Conservation (phyloP, 2,329 filamentous ascomycete species). For the Aspergillus arachidicola region DNA sequence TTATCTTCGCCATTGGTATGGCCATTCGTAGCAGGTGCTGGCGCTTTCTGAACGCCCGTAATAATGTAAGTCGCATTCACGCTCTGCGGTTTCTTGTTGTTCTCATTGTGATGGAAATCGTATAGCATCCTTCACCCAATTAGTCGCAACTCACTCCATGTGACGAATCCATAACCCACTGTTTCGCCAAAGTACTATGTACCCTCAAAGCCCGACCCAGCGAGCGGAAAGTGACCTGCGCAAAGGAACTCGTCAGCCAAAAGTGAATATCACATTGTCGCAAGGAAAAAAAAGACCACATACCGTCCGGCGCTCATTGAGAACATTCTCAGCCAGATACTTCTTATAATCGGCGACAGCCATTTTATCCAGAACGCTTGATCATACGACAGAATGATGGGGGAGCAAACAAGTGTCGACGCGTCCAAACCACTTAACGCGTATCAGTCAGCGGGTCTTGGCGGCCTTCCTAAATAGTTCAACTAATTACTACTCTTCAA, state of each 20-base stretch:
- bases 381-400: not conserved
- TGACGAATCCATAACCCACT: conserved; percentile 57
- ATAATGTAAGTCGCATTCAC: conserved; percentile 94
- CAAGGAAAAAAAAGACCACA: conserved; percentile 29
- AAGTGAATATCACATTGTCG: not conserved
- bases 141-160: conserved; percentile 22
- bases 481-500: not conserved
- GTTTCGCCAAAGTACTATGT: conserved; percentile 85
- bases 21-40: conserved; percentile 42
- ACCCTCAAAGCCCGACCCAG: conserved; percentile 81
- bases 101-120: conserved; percentile 80
- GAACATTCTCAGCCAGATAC: conserved; percentile 73
- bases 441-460: conserved; percentile 47
- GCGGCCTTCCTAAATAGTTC: conserved; percentile 18
- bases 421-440: conserved; percentile 46
- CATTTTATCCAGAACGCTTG: conserved; percentile 33
- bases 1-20: conserved; percentile 61
- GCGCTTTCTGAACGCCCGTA: conserved; percentile 64
- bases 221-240: conserved; percentile 81
- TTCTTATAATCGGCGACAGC: conserved; percentile 61
- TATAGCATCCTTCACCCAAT: conserved; percentile 69
- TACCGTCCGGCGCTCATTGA: conserved; percentile 75
- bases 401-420: conserved; percentile 22
- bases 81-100: conserved; percentile 69
- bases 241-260: not conserved